Percentiles rank a stretch among this genome's conserved stretches.
Evolutionary conservation across 1,139 yeast species (phyloP).

Genomic region (Kluyveromyces marxianus): DNA sequence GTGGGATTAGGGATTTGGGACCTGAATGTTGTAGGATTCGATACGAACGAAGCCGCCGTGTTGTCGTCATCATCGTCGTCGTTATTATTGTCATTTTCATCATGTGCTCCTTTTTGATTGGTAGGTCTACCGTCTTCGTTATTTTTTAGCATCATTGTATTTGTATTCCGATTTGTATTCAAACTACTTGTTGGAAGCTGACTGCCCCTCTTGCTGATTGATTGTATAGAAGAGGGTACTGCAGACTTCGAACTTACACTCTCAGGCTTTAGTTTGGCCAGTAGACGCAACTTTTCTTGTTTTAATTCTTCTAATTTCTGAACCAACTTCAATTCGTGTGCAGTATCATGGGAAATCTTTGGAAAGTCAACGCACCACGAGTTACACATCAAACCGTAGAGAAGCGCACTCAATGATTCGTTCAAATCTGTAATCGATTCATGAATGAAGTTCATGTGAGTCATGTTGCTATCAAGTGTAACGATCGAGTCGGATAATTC

Average conservation of each 20-base stretch:
- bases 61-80: slow-evolving; percentile 24
- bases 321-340: slow-evolving; percentile 18
- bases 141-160: too few relatives aligned
- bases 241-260: not conserved
- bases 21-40: slow-evolving; percentile 18
- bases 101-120: not conserved
- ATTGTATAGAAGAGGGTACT: not conserved
- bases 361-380: slow-evolving; percentile 61
- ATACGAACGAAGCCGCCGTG: slow-evolving; percentile 30
- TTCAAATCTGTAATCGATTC: slow-evolving; percentile 48
- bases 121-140: too few relatives aligned
- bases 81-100: not conserved
- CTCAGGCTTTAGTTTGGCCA: not conserved
- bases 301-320: slow-evolving; percentile 16
- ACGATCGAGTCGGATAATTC: slow-evolving; percentile 33
- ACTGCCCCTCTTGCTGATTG: not conserved
- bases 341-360: slow-evolving; percentile 22
- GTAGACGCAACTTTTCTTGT: slow-evolving; percentile 17
- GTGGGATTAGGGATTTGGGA: not conserved
- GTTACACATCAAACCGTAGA: slow-evolving; percentile 55
- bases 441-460: slow-evolving; percentile 42
- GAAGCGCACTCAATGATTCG: slow-evolving; percentile 54
- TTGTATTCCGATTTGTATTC: too few relatives aligned
- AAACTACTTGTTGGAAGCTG: too few relatives aligned
- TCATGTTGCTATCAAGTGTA: slow-evolving; percentile 43